Evolutionary conservation across 202 grass and related monocot species (phyloP).

Genomic region (Musa balbisiana): DNA sequence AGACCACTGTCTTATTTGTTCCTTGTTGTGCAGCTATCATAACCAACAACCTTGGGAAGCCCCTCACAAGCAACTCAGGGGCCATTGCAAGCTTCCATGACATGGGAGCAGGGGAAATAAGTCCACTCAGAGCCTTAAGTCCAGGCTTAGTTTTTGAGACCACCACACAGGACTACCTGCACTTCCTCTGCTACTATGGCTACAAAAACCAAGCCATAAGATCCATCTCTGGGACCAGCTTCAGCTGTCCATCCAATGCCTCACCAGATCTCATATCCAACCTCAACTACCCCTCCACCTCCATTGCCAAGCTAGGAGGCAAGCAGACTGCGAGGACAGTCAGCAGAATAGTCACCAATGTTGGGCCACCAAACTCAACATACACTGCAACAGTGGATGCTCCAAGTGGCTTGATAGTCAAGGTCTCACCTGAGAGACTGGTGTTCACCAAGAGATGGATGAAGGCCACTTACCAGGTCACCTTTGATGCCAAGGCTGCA

Average conservation of each 20-base stretch:
- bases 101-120: constrained; percentile 86
- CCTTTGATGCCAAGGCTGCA: constrained; percentile 31
- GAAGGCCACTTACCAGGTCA: constrained; percentile 67
- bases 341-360: constrained; percentile 58
- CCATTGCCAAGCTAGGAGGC: constrained; percentile 44
- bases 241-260: constrained; percentile 39
- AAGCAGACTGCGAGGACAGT: constrained; percentile 33
- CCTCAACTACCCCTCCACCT: constrained; percentile 90
- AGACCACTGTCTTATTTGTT: background rate
- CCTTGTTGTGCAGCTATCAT: constrained; percentile 35
- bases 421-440: constrained; percentile 51
- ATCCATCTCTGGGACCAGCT: constrained; percentile 41
- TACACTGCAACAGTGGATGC: constrained; percentile 46
- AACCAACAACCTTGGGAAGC: constrained; percentile 61
- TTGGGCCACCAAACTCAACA: constrained; percentile 66
- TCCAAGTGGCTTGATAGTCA: constrained; percentile 41
- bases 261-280: constrained; percentile 57
- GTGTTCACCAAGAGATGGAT: constrained; percentile 55
- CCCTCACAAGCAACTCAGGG: constrained; percentile 52
- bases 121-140: constrained; percentile 81
- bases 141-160: constrained; percentile 83
- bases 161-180: constrained; percentile 59
- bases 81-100: constrained; percentile 59
- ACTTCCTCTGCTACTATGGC: constrained; percentile 80
- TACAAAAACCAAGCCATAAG: constrained; percentile 71